These are phyloP conservation scores for Grosmannia huntii DNA, from an alignment of 2,329 filamentous ascomycete genomes.

Conservation along the genomic window DNA sequence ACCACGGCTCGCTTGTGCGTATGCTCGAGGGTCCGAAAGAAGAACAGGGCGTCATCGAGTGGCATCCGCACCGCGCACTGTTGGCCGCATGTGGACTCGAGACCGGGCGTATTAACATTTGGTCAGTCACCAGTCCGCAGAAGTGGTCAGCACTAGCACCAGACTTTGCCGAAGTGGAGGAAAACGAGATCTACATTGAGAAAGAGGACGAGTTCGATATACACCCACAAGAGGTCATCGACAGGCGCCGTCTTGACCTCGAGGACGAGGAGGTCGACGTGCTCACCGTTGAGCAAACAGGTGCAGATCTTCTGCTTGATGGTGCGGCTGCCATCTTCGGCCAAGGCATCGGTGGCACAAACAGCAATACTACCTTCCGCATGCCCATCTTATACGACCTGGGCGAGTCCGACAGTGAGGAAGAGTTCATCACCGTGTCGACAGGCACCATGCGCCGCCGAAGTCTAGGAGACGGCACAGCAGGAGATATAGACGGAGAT, in stretches of 20 bases:
- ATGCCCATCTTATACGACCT: slow-evolving; percentile 93
- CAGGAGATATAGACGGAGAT: slow-evolving; percentile 28
- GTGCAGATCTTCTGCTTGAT: slow-evolving; percentile 37
- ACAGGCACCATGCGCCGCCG: slow-evolving; percentile 78
- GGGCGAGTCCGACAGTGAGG: slow-evolving; percentile 88
- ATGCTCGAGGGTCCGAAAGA: slow-evolving; percentile 96
- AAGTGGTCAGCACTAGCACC: slow-evolving; percentile 95
- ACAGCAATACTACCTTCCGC: slow-evolving; percentile 41
- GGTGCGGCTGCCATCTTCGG: not conserved
- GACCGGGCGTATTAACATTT: slow-evolving; percentile 85
- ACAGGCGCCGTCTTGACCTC: slow-evolving; percentile 75
- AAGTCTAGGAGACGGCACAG: slow-evolving; percentile 62
- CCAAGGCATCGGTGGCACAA: not conserved
- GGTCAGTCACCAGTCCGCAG: slow-evolving; percentile 90
- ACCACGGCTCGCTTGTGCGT: slow-evolving; percentile 84
- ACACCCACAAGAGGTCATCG: slow-evolving; percentile 86
- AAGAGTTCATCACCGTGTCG: slow-evolving; percentile 60
- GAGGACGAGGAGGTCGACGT: slow-evolving; percentile 95
- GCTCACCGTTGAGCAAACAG: slow-evolving; percentile 58
- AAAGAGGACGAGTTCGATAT: slow-evolving; percentile 97
- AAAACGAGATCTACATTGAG: slow-evolving; percentile 95
- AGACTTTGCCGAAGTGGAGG: slow-evolving; percentile 94
- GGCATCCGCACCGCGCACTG: slow-evolving; percentile 81
- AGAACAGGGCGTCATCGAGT: slow-evolving; percentile 92
- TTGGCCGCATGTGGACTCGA: slow-evolving; percentile 88